Evolutionary conservation across 805 yeast genomes (phyloP), one percentile per base, ranked within the genome.

Genomic region (Peterozyma toletana): DNA sequence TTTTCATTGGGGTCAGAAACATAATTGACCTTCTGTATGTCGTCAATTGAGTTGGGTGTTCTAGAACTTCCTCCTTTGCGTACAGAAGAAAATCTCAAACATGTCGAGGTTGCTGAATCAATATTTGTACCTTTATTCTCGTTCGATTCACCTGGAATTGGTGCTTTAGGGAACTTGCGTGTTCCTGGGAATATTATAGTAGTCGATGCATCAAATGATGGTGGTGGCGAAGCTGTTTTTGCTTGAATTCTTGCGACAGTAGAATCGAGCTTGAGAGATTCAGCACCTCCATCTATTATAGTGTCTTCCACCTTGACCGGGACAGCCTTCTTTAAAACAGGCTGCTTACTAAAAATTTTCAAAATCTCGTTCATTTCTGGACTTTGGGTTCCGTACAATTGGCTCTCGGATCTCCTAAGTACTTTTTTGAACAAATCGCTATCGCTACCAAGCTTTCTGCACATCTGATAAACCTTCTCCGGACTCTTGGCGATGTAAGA

Each of bases 401-500:
- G 33, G 29, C 16, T 27, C 11, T 15, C 40, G 10, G 34, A n/a
- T 11, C 9, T 38, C 29, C 34, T 21, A 21, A 14, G 11, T 11
- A 16, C 31, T 33, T 30, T 11, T 30, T 11, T 31, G 37, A 35
- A 30, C 13, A 38, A 16, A 13, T 33, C 29, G 30, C 21, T 33
- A 17, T 37, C 30, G 11, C 30, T 29, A 30, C 15, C n/a, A n/a
- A 44, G 36, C 14, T 33, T n/a, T 40, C 40, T 35, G 30, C 47
- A 44, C 47, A 44, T 34, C 29, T 44, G 47, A 34, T 33, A 34
- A 10, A 44, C 17, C 35, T 38, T 44, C 41, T 14, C n/a, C 37
- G 39, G 31, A 39, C 37, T 14, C 30, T 39, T 33, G 7, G 27
- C 27, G 7, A 21, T 21, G 27, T 21, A 21, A 21, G 27, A 21